phyloP scores from a whole-genome alignment of 2,329 filamentous ascomycete genomes.

The Nemania sp. region DNA sequence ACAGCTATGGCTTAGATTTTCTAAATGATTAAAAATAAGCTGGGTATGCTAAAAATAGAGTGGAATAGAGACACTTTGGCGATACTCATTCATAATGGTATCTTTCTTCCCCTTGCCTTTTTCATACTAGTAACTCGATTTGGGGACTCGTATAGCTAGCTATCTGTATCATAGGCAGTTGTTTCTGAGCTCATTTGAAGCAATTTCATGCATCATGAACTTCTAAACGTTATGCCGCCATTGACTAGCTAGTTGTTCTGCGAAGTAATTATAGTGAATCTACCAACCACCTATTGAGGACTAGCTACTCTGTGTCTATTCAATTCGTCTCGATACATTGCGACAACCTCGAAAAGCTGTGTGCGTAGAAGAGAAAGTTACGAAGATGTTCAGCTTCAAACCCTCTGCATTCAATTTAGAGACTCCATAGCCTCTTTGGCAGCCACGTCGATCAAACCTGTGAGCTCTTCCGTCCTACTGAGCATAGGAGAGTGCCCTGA shows the following conservation, averaged over 20 bases:
- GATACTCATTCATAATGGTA: neutral
- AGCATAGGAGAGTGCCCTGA: constrained; percentile 5
- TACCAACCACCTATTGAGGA: neutral
- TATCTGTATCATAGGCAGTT: neutral
- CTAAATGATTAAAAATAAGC: too few species aligned
- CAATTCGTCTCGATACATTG: neutral
- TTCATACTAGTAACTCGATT: neutral
- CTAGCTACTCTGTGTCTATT: neutral
- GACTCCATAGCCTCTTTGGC: neutral
- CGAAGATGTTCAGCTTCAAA: neutral
- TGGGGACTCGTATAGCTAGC: neutral
- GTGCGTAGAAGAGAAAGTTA: neutral
- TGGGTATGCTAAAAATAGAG: too few species aligned
- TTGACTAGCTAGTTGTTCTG: neutral
- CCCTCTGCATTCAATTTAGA: neutral
- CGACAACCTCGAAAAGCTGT: neutral
- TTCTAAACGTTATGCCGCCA: neutral
- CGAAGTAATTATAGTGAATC: neutral
- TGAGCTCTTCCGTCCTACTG: neutral
- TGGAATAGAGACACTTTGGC: too few species aligned
- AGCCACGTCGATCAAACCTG: neutral
- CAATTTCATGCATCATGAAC: neutral
- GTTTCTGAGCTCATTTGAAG: neutral
- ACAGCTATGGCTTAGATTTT: too few species aligned
- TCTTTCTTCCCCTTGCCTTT: neutral